Conservation (phyloP, 169 alveolate species). For the Plasmodium berghei region DNA sequence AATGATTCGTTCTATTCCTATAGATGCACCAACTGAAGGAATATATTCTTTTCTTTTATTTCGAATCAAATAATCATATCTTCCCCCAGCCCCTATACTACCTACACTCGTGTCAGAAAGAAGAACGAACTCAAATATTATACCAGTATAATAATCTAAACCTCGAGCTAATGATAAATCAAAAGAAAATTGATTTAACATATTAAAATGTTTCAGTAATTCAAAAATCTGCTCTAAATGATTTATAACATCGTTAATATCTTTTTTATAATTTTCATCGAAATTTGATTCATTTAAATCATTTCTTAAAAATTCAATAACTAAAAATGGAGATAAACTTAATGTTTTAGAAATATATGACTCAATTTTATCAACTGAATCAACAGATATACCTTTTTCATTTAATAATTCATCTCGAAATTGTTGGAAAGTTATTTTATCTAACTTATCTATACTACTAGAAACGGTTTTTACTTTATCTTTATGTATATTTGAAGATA, state of each 20-base stretch:
- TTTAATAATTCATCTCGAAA: constrained; percentile 93
- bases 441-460: constrained; percentile 96
- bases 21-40: constrained; percentile 97
- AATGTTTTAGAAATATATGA: constrained; percentile 89
- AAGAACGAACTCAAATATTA: constrained; percentile 95
- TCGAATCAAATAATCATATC: constrained; percentile 96
- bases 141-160: constrained; percentile 97
- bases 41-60: constrained; percentile 90
- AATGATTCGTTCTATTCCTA: constrained; percentile 96
- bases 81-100: constrained; percentile 98
- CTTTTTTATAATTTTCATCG: constrained; percentile 72
- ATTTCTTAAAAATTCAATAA: constrained; percentile 83
- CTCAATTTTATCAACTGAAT: constrained; percentile 88
- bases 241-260: constrained; percentile 46
- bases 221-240: constrained; percentile 81
- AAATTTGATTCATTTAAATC: constrained; percentile 74
- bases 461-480: constrained; percentile 92
- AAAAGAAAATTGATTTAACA: constrained; percentile 82
- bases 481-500: constrained; percentile 91
- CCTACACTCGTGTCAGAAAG: constrained; percentile 90
- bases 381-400: constrained; percentile 92
- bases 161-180: constrained; percentile 97
- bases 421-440: constrained; percentile 95
- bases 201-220: constrained; percentile 50
- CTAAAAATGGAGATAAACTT: constrained; percentile 80